Conservation (phyloP, 148 eudicot species). For the Drosera capensis region DNA sequence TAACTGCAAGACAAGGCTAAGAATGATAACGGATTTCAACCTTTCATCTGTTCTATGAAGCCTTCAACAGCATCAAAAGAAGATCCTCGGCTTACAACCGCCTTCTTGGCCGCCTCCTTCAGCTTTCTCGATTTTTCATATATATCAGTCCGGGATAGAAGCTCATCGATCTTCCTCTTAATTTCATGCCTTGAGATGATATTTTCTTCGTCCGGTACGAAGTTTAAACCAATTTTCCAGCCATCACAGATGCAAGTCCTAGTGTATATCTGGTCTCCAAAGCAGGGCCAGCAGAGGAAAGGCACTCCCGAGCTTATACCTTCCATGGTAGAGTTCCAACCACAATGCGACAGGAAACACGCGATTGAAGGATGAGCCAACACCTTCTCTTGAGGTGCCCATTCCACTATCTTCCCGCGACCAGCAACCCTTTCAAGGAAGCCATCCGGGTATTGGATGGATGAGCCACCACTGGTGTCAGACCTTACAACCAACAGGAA, state of each 20-base stretch:
- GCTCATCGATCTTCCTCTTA: slow-evolving; percentile 15
- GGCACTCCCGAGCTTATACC: slow-evolving; percentile 27
- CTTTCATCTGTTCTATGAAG: slow-evolving; percentile 6
- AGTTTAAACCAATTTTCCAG: slow-evolving; percentile 24
- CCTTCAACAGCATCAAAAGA: slow-evolving; percentile 6
- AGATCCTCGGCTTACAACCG: slow-evolving; percentile 9
- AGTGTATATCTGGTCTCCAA: slow-evolving; percentile 25
- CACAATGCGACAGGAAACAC: slow-evolving; percentile 30
- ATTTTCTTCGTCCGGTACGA: slow-evolving; percentile 8
- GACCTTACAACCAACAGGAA: slow-evolving; percentile 24
- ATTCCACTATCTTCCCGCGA: slow-evolving; percentile 22
- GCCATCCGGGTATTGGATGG: slow-evolving; percentile 8
- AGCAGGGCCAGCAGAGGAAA: slow-evolving; percentile 38
- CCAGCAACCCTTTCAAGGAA: slow-evolving; percentile 10
- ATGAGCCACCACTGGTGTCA: slow-evolving; percentile 9
- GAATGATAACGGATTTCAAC: too few species aligned
- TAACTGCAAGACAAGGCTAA: too few species aligned
- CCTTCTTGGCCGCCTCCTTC: slow-evolving; percentile 6
- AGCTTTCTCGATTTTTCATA: slow-evolving; percentile 5
- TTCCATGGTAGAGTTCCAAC: slow-evolving; percentile 39
- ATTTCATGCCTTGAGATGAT: slow-evolving; percentile 18
- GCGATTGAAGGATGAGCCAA: slow-evolving; percentile 25
- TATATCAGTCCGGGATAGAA: slow-evolving; percentile 8
- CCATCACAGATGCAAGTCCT: slow-evolving; percentile 23
- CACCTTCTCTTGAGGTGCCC: slow-evolving; percentile 40